Evolutionary conservation across 179 eudicot genomes (phyloP).

Genomic region (Patellifolia procumbens): DNA sequence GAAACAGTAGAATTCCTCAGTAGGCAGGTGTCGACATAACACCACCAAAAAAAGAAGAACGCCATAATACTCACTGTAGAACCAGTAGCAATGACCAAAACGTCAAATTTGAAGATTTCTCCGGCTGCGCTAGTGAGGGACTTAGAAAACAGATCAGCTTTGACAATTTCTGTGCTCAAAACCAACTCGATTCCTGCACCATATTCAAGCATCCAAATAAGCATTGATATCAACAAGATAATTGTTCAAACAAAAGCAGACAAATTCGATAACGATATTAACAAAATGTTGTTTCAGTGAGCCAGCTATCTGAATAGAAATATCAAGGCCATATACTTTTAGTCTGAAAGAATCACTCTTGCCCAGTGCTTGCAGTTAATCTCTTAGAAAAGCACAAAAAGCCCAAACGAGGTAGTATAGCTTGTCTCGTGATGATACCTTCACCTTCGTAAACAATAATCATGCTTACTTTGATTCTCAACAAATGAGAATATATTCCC

Average conservation of each 20-base stretch:
- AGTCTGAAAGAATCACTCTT: background rate
- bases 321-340: background rate
- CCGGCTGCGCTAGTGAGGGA: slow-evolving; percentile 84
- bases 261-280: background rate
- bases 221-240: too few relatives aligned
- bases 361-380: background rate
- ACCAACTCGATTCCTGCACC: slow-evolving; percentile 74
- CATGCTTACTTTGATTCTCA: background rate
- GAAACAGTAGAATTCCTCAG: background rate
- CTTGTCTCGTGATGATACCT: background rate
- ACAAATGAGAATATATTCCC: background rate
- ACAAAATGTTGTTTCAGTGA: background rate
- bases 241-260: background rate
- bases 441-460: background rate
- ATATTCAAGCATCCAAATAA: too few relatives aligned
- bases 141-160: slow-evolving; percentile 83
- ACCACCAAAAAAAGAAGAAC: background rate
- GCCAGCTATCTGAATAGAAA: background rate
- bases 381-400: background rate
- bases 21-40: background rate
- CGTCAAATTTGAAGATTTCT: slow-evolving; percentile 58
- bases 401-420: background rate
- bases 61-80: slow-evolving; percentile 58
- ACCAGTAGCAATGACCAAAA: slow-evolving; percentile 86
- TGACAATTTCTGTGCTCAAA: slow-evolving; percentile 79